Evolutionary conservation across 495 filamentous ascomycete species (phyloP), one percentile per base, ranked within the genome.

Genomic region (Neurospora tetraspora): DNA sequence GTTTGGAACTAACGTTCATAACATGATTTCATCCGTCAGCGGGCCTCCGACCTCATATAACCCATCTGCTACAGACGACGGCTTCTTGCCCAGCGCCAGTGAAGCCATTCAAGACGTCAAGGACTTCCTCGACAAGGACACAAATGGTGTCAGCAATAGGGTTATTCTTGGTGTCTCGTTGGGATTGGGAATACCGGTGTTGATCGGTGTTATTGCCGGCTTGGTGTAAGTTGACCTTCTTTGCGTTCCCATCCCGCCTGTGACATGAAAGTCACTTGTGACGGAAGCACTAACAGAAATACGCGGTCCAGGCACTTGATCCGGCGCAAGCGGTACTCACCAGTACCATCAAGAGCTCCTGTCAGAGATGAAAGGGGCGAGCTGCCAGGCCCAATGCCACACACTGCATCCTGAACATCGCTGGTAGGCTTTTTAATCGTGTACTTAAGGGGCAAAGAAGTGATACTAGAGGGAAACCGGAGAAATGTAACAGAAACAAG

Each of bases 11-110:
- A 43, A 18, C 11, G 71, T 39, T n/a, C 11, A 45, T 27, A 37
- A 38, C n/a, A 69, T 72, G 40, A 31, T 69, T 20, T 37, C 27
- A 18, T 69, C 71, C 9, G 39, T 39, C 16, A 68, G 65, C 9
- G 65, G 31, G 39, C 45, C 45, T 53, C 71, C 71, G 23, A 69
- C 65, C n/a, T 72, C 71, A 34, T 72, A 69, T 38, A 39, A 77
- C 20, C 74, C 20, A 10, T 53, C 45, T 53, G 20, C 45, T 53
- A 53, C 45, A 53, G 45, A 27, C n/a, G 45, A 27, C n/a, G 45
- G 45, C 3, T 53, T 53, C 45, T 53, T 53, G n/a, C 45, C 45
- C 45, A 53, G 20, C 10, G 45, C 20, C 45, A 53, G 20, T 12
- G 45, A 53, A 53, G 45, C 20, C 20, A 27, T 53, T 53, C 9